phyloP scores from a whole-genome alignment of 352 stramenopile genomes.

The Phytophthora fragariaefolia region DNA sequence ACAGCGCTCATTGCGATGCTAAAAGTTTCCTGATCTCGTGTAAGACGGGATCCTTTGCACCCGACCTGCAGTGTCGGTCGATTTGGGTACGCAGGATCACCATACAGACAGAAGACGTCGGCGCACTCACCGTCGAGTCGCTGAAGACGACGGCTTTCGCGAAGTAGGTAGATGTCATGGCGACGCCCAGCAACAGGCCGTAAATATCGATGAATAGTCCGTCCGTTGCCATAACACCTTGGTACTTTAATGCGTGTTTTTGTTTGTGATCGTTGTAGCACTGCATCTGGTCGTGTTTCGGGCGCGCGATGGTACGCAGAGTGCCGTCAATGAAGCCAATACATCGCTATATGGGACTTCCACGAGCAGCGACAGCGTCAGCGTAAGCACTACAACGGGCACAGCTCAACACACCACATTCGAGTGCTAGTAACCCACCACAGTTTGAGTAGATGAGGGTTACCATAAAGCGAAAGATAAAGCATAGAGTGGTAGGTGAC shows the following conservation, averaged over 20 bases:
- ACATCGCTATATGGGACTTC: background rate
- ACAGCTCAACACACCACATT: background rate
- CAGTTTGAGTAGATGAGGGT: background rate
- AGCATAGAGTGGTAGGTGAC: background rate
- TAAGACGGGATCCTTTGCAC: background rate
- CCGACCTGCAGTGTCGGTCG: background rate
- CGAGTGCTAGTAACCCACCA: background rate
- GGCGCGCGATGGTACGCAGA: background rate
- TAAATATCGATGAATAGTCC: background rate
- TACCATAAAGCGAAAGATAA: background rate
- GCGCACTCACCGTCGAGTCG: background rate
- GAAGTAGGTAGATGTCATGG: background rate
- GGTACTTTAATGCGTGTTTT: background rate
- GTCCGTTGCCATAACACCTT: background rate
- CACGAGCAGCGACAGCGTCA: background rate
- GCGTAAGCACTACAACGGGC: background rate
- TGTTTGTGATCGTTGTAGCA: too few relatives aligned
- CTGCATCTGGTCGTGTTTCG: background rate
- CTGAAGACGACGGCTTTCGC: background rate
- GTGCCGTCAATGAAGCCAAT: background rate
- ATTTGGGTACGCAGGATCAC: background rate
- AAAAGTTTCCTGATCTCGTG: background rate
- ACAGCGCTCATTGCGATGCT: background rate
- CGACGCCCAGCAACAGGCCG: background rate
- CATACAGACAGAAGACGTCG: background rate